These are phyloP conservation scores for Ophiognomonia clavigignenti-juglandacearum DNA, from an alignment of 2,329 filamentous ascomycete genomes.

Conservation along the genomic window DNA sequence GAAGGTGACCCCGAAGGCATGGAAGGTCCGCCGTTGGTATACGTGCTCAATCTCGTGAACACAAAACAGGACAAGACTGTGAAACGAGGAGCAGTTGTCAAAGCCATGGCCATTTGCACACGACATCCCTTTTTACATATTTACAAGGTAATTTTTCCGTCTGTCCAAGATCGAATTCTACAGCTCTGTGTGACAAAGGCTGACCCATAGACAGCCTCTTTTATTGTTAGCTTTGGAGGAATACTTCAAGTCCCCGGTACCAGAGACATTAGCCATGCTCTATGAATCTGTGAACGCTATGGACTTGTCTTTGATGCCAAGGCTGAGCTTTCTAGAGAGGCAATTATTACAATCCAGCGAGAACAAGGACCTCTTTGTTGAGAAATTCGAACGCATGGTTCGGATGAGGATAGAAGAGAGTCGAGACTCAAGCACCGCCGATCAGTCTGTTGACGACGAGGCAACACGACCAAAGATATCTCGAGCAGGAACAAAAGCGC, in stretches of 20 bases:
- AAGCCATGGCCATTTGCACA: slow-evolving; percentile 98
- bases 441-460: slow-evolving; percentile 42
- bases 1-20: slow-evolving; percentile 61
- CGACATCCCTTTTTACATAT: slow-evolving; percentile 97
- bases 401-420: slow-evolving; percentile 72
- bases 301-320: slow-evolving; percentile 92
- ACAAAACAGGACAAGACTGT: slow-evolving; percentile 94
- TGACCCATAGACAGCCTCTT: slow-evolving; percentile 59
- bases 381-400: slow-evolving; percentile 96
- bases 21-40: slow-evolving; percentile 88
- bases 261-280: slow-evolving; percentile 80
- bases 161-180: too few species aligned
- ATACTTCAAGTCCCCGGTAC: slow-evolving; percentile 88
- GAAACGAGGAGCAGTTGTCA: slow-evolving; percentile 90
- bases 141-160: slow-evolving; percentile 85
- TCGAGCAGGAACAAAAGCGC: slow-evolving; percentile 57
- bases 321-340: slow-evolving; percentile 75
- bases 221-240: slow-evolving; percentile 88
- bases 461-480: slow-evolving; percentile 45
- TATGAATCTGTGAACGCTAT: slow-evolving; percentile 94
- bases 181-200: slow-evolving; percentile 12
- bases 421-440: slow-evolving; percentile 26
- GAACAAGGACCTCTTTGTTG: slow-evolving; percentile 92
- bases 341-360: slow-evolving; percentile 85
- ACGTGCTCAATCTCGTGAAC: slow-evolving; percentile 95